Evolutionary conservation across 495 filamentous ascomycete species (phyloP), one percentile per base, ranked within the genome.

Genomic region (Penicillium atrosanguineum): DNA sequence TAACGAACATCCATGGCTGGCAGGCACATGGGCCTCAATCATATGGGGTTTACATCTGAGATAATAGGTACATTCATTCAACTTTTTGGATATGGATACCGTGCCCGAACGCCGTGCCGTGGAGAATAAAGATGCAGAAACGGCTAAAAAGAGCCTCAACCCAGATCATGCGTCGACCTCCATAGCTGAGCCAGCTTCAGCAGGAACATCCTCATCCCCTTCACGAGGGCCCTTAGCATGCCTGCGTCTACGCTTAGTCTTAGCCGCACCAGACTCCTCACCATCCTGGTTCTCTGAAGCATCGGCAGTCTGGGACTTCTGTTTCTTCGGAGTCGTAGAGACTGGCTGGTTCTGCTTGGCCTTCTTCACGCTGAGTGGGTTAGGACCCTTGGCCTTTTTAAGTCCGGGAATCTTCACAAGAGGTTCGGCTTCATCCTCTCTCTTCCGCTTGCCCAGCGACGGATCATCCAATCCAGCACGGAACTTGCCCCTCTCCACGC

Each of bases 311-410:
- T 44, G 26, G 19, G 46, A 12, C 38, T 50, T 55, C 41, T 57
- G 55, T 56, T 64, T 56, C 53, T 66, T 61, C 23, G 59, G 28
- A 18, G 26, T 44, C n/a, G 44, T 40, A 5, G 51, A 39, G 21
- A 52, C 53, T 8, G 51, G 7, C 16, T 47, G 54, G 53, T 61
- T 45, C 48, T 60, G 86, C 75, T 88, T 90, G 48, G 84, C 68
- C 74, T 96, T 98, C 79, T 90, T 95, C 58, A 95, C 73, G 53
- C 90, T 85, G 56, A 97, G 74, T 9, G 94, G 94, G 76, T 98
- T 98, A 8, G 93, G 91, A 7, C 78, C 86, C 69, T 93, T 97
- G 0, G 74, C 79, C 18, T 92, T 91, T 54, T 83, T 87, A 55
- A 78, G 74, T 60, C 80, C 88, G 63, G 83, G 86, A 69, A 82